These are phyloP conservation scores for Tolypocladium tropicale DNA, from an alignment of 2,329 filamentous ascomycete genomes.

Conservation along the genomic window DNA sequence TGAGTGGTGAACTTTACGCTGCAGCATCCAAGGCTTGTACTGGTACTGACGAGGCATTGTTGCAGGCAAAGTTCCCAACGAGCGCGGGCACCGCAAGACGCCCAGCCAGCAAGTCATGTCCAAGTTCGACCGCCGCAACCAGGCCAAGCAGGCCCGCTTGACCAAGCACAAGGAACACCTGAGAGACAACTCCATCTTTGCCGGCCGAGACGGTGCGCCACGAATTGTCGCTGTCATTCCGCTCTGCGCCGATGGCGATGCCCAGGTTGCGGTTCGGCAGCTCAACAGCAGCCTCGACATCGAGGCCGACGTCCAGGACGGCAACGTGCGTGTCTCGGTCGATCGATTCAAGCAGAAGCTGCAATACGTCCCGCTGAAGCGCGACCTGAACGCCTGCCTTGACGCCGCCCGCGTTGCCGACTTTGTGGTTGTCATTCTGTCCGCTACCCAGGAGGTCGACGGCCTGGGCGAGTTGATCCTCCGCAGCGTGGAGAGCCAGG, in stretches of 20 bases:
- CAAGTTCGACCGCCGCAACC: constrained; percentile 90
- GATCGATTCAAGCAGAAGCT: constrained; percentile 94
- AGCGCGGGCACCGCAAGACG: constrained; percentile 70
- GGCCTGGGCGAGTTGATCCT: constrained; percentile 75
- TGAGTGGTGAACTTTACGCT: constrained; percentile 21
- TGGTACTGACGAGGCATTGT: not conserved
- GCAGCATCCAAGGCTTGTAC: too few species aligned
- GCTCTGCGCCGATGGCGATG: constrained; percentile 63
- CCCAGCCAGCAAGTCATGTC: constrained; percentile 96
- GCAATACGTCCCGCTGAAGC: constrained; percentile 67
- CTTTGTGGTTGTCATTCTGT: constrained; percentile 80
- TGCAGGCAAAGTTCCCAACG: constrained; percentile 66
- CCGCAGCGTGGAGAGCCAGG: constrained; percentile 82
- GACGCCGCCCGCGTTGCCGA: constrained; percentile 85
- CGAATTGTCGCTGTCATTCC: constrained; percentile 83
- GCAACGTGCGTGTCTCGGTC: constrained; percentile 56
- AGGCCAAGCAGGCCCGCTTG: constrained; percentile 81
- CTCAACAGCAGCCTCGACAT: constrained; percentile 76
- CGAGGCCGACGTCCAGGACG: constrained; percentile 49
- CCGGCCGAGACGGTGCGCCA: constrained; percentile 77
- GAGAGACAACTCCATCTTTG: constrained; percentile 70
- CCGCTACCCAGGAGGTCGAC: constrained; percentile 75
- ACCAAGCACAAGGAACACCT: constrained; percentile 76
- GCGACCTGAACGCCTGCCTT: constrained; percentile 66
- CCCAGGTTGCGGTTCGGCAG: constrained; percentile 53